Percentiles rank a stretch among this genome's conserved stretches.
phyloP scores from a whole-genome alignment of 306 rosid genomes.

The Carpinus fangiana region DNA sequence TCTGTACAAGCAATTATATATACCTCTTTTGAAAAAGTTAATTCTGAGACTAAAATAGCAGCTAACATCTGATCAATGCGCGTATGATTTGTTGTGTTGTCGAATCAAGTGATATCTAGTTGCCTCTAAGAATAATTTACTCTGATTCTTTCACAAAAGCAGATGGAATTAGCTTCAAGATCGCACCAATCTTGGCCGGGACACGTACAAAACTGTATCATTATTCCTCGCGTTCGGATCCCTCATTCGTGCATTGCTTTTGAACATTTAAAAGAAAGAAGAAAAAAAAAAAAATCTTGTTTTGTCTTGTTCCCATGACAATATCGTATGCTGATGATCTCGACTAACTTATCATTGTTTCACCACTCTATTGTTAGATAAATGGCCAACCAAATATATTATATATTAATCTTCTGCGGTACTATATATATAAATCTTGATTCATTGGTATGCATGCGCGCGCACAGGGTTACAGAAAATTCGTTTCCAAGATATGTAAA shows the following conservation, averaged over 20 bases:
- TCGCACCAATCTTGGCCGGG: conserved; percentile 1
- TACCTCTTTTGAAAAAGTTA: neutral
- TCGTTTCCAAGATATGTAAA: too few relatives aligned
- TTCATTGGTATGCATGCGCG: too few relatives aligned
- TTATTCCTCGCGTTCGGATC: conserved; percentile 7
- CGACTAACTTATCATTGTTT: neutral
- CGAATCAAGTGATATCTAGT: neutral
- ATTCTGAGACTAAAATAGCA: conserved; percentile 9
- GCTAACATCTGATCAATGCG: conserved; percentile 8
- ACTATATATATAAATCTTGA: too few relatives aligned
- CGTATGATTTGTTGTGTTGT: neutral
- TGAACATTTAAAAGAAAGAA: neutral
- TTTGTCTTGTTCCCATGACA: too few relatives aligned
- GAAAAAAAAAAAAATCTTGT: neutral
- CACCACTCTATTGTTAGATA: neutral
- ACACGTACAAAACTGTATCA: neutral
- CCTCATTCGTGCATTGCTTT: neutral
- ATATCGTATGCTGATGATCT: neutral
- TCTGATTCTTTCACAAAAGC: conserved; percentile 3
- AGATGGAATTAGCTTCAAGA: conserved; percentile 9
- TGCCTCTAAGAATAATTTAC: neutral
- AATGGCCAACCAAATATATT: neutral
- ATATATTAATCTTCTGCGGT: too few relatives aligned
- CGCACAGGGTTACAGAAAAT: too few relatives aligned
- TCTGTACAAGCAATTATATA: neutral